Conservation (phyloP, 1,139 yeast species). For the Saccharomyces hybrid region DNA sequence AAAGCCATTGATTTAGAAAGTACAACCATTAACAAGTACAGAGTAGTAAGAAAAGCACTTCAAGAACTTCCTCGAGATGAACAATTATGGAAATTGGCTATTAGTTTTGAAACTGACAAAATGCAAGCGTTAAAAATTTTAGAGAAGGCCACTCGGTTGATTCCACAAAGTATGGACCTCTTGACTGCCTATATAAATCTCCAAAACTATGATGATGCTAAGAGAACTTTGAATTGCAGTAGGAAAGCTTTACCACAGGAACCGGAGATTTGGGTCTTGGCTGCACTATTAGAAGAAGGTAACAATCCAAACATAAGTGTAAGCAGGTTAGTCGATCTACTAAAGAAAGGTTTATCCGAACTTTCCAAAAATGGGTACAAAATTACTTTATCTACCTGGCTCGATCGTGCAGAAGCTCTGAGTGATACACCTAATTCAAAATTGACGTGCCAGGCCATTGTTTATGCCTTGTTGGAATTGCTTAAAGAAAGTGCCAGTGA, state of each 20-base stretch:
- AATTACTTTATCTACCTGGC: slow-evolving; percentile 44
- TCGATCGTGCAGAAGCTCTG: slow-evolving; percentile 39
- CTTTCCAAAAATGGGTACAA: slow-evolving; percentile 39
- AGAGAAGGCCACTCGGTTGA: slow-evolving; percentile 58
- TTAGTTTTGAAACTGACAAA: slow-evolving; percentile 43
- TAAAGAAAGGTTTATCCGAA: slow-evolving; percentile 49
- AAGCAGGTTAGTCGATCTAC: slow-evolving; percentile 37
- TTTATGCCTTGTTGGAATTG: slow-evolving; percentile 27
- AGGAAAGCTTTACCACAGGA: slow-evolving; percentile 46
- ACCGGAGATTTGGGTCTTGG: slow-evolving; percentile 63
- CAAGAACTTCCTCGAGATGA: slow-evolving; percentile 44
- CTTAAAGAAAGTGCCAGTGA: neutral
- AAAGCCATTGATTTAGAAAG: slow-evolving; percentile 60
- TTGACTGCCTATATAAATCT: slow-evolving; percentile 50
- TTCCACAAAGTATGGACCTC: slow-evolving; percentile 56
- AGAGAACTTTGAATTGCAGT: slow-evolving; percentile 50
- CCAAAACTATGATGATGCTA: slow-evolving; percentile 43
- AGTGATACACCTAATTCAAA: slow-evolving; percentile 30
- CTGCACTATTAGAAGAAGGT: slow-evolving; percentile 66
- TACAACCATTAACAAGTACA: slow-evolving; percentile 44
- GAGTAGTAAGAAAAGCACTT: slow-evolving; percentile 55
- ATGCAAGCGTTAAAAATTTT: slow-evolving; percentile 50
- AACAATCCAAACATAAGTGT: slow-evolving; percentile 35
- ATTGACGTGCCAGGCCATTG: slow-evolving; percentile 18
- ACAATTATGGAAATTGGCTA: slow-evolving; percentile 48